Percentiles rank a stretch among this genome's conserved stretches.
Conservation (phyloP, 208 protist genomes). For the Leishmania amazonensis region DNA sequence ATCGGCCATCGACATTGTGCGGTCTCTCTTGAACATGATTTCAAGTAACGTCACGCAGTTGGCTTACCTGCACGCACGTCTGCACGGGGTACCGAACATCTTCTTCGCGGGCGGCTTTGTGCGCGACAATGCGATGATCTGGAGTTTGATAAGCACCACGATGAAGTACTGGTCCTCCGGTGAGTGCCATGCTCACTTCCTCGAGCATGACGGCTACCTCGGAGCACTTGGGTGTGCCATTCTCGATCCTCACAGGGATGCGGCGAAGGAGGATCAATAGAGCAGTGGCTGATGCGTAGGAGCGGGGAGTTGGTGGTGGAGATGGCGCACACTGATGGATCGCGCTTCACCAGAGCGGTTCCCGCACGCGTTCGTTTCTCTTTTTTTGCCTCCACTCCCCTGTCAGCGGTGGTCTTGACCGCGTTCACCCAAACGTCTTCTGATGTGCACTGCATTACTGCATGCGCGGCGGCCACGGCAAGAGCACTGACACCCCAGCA, state of each 20-base stretch:
- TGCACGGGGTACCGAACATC: conserved; percentile 92
- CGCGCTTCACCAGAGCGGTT: not conserved
- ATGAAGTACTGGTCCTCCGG: conserved; percentile 96
- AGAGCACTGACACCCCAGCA: not conserved
- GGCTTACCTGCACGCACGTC: conserved; percentile 93
- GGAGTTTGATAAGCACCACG: conserved; percentile 87
- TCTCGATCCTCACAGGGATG: conserved; percentile 18
- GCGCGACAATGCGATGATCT: conserved; percentile 91
- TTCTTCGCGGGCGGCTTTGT: conserved; percentile 97
- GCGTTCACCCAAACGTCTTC: not conserved
- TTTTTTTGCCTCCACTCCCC: not conserved
- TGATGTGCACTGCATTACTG: not conserved
- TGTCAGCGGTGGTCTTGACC: not conserved
- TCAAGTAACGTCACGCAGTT: conserved; percentile 97
- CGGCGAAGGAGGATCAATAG: not conserved
- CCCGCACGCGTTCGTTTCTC: not conserved
- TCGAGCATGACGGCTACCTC: conserved; percentile 97
- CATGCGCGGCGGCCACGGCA: not conserved
- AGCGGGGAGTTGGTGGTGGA: not conserved
- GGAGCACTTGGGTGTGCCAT: conserved; percentile 91
- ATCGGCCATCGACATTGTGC: conserved; percentile 87
- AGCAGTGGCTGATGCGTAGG: not conserved
- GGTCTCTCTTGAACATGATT: conserved; percentile 95
- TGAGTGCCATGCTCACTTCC: conserved; percentile 91
- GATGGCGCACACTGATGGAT: not conserved